phyloP scores from a whole-genome alignment of 306 rosid genomes.

The Castanopsis chinensis region DNA sequence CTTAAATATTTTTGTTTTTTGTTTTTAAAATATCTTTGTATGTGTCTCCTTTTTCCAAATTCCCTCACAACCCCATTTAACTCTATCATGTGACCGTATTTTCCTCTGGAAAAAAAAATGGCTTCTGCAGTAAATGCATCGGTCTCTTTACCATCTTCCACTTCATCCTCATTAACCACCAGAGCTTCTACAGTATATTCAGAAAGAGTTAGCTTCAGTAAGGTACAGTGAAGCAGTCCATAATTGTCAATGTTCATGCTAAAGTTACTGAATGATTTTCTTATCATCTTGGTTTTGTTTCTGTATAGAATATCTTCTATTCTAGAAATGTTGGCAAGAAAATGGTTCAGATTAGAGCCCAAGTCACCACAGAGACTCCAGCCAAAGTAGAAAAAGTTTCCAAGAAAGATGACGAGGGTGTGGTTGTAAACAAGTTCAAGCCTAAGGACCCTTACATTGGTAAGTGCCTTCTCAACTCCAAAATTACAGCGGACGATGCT shows the following conservation, averaged over 20 bases:
- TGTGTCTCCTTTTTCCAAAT: background rate
- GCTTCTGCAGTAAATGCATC: slow-evolving; percentile 88
- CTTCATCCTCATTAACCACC: slow-evolving; percentile 55
- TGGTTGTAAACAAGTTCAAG: slow-evolving; percentile 75
- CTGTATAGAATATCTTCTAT: slow-evolving; percentile 47
- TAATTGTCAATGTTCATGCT: no score
- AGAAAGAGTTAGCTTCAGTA: slow-evolving; percentile 58
- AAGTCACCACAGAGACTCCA: slow-evolving; percentile 82
- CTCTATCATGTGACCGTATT: slow-evolving; percentile 1
- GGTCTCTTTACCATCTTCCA: slow-evolving; percentile 76
- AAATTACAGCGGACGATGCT: slow-evolving; percentile 97
- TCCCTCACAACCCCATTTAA: slow-evolving; percentile 16
- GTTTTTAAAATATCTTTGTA: no score
- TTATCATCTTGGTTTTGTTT: slow-evolving; percentile 2
- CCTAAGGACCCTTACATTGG: slow-evolving; percentile 82
- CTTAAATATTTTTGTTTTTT: no score
- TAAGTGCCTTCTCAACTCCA: slow-evolving; percentile 80
- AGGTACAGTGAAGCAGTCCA: slow-evolving; percentile 35
- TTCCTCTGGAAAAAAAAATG: slow-evolving; percentile 30
- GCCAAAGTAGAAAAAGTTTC: slow-evolving; percentile 72
- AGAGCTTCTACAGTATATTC: slow-evolving; percentile 51
- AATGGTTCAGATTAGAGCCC: slow-evolving; percentile 63
- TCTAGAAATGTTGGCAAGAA: slow-evolving; percentile 53
- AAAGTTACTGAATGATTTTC: no score
- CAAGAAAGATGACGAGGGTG: slow-evolving; percentile 88